Conservation (phyloP, 2,329 filamentous ascomycete genomes). For the Spiromastix sp. region DNA sequence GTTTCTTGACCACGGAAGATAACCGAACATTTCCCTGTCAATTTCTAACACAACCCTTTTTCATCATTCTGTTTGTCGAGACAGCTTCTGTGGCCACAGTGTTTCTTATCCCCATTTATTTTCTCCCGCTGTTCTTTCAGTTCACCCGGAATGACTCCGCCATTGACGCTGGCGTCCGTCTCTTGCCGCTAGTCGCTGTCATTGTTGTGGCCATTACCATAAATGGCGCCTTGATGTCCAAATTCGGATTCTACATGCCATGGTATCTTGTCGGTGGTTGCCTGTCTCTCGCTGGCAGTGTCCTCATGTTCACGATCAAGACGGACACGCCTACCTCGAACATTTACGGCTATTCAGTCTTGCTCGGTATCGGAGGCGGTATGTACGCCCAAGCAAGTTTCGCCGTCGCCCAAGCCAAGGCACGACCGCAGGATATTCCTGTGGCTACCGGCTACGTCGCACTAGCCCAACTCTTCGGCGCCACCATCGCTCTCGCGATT, state of each 20-base stretch:
- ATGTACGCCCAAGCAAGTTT: constrained; percentile 27
- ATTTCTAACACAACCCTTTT: constrained; percentile 28
- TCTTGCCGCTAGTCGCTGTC: constrained; percentile 21
- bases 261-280: constrained; percentile 21
- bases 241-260: constrained; percentile 16
- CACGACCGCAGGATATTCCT: constrained; percentile 20
- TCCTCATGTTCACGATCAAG: no score
- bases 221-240: no score
- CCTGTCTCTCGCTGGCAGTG: no score
- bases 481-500: background rate
- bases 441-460: constrained; percentile 27
- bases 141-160: constrained; percentile 36
- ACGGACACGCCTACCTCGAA: constrained; percentile 9
- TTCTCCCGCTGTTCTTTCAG: constrained; percentile 45
- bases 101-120: constrained; percentile 37
- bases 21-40: constrained; percentile 24
- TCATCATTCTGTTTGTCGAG: constrained; percentile 35
- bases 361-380: constrained; percentile 31
- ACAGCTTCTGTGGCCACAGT: constrained; percentile 25
- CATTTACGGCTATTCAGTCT: constrained; percentile 23
- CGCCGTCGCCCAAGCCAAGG: constrained; percentile 28
- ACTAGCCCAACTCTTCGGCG: background rate
- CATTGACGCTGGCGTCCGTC: constrained; percentile 18
- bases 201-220: constrained; percentile 12
- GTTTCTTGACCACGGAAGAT: constrained; percentile 33